Evolutionary conservation across 2,329 filamentous ascomycete genomes (phyloP).

Genomic region (Paraconiothyrium sp.): DNA sequence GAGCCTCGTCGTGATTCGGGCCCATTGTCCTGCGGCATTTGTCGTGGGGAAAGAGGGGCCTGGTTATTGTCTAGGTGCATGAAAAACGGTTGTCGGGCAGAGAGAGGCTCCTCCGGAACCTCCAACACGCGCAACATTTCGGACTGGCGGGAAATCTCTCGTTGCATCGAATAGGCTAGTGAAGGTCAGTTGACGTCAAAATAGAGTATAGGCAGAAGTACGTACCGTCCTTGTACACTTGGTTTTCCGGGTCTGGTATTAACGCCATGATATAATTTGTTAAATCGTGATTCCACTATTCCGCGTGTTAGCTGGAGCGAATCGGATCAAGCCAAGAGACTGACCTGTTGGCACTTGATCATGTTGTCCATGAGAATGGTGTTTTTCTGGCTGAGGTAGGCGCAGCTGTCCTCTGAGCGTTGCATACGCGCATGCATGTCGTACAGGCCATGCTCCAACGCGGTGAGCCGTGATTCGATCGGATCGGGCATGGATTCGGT

Average conservation of each 20-base stretch:
- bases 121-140: conserved; percentile 67
- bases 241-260: conserved; percentile 77
- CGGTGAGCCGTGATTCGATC: conserved; percentile 76
- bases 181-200: conserved; percentile 33
- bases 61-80: conserved; percentile 59
- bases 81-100: conserved; percentile 62
- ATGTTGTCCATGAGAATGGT: conserved; percentile 84
- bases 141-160: conserved; percentile 69
- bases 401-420: conserved; percentile 83
- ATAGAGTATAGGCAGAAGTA: conserved; percentile 38
- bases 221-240: conserved; percentile 84
- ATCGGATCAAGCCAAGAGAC: conserved; percentile 35
- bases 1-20: conserved; percentile 76
- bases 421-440: conserved; percentile 80
- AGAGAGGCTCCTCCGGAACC: conserved; percentile 70
- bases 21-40: conserved; percentile 76
- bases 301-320: conserved; percentile 35
- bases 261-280: conserved; percentile 78
- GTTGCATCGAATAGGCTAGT: conserved; percentile 63
- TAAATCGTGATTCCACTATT: conserved; percentile 83
- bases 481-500: conserved; percentile 84
- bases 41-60: conserved; percentile 85
- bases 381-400: conserved; percentile 81
- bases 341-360: conserved; percentile 73
- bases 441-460: conserved; percentile 82